phyloP scores from a whole-genome alignment of 305 asterid species.

The Plantago lanceolata region DNA sequence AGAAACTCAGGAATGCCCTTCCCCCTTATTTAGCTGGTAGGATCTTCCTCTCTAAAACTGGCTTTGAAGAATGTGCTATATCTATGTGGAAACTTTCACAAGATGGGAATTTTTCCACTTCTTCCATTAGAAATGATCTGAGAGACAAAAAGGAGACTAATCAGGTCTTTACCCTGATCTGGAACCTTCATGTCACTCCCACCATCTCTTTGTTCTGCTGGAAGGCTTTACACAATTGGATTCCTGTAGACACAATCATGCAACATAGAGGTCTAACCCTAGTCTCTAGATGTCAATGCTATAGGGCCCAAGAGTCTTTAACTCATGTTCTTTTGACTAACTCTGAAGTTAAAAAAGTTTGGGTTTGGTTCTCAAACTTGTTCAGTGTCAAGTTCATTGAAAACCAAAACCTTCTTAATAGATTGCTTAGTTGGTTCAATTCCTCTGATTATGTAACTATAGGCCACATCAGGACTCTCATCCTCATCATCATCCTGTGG shows the following conservation, averaged over 20 bases:
- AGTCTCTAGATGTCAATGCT: not conserved
- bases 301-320: not conserved
- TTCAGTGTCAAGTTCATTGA: not conserved
- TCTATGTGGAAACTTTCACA: not conserved
- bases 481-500: not conserved
- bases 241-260: not conserved
- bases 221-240: not conserved
- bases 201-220: not conserved
- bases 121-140: not conserved
- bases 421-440: not conserved
- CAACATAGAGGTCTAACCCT: not conserved
- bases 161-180: not conserved
- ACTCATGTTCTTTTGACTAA: not conserved
- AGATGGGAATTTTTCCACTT: not conserved
- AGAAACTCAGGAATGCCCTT: not conserved
- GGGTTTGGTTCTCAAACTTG: not conserved
- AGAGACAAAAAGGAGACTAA: not conserved
- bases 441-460: not conserved
- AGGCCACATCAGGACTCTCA: not conserved
- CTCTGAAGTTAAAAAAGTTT: not conserved
- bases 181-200: not conserved
- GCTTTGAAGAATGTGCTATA: not conserved
- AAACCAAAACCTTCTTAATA: not conserved
- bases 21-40: not conserved
- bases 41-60: not conserved